Evolutionary conservation across 177 flowering plant genomes (phyloP), one percentile per base, ranked within the genome.

Genomic region (Vitis hybrid): DNA sequence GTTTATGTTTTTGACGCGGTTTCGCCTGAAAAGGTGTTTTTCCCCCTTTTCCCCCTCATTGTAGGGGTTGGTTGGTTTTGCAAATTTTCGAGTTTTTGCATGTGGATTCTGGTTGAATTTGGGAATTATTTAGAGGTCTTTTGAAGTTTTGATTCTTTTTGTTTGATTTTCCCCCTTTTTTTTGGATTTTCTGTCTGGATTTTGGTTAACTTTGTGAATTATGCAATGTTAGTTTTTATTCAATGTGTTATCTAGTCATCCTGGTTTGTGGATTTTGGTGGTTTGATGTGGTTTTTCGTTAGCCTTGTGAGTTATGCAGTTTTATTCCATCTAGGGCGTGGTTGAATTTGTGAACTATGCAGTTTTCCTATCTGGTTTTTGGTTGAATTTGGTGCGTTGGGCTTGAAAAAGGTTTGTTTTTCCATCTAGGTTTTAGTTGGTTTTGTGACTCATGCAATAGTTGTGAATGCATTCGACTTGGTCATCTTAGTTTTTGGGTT

Each of bases 1-100:
- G 91, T 86, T 68, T 88, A 80, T 48, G 88, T 83, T 13, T 86
- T 86, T 31, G 87, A 83, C 48, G 77, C 84, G 14, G 89, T 88
- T 73, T 70, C 91, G 10, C 82, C 89, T 22, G 87, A 88, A 15
- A 88, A 88, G 88, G 91, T 86, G 31, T 14, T 52, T 49, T 69
- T 19, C 48, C 18, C 60, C 19, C 63, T 9, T 45, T 15, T 64
- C 14, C 5, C 10, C n/a, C 62, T 60, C 51, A 4, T 18, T 11
- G 14, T 60, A 10, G 33, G 3, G 48, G 21, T 69, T 69, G 62
- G 2, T 21, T 70, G 18, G 49, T 56, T 51, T 21, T 58, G 49
- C 10, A 6, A 15, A 45, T 52, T 56, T 21, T 51, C 15, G 7
- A 29, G 48, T 56, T 68, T 29, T 49, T 1, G 13, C 1, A 50